Base-by-base conservation (phyloP, 768 basidiomycete genomes). In the Auriscalpium microsporum region DNA sequence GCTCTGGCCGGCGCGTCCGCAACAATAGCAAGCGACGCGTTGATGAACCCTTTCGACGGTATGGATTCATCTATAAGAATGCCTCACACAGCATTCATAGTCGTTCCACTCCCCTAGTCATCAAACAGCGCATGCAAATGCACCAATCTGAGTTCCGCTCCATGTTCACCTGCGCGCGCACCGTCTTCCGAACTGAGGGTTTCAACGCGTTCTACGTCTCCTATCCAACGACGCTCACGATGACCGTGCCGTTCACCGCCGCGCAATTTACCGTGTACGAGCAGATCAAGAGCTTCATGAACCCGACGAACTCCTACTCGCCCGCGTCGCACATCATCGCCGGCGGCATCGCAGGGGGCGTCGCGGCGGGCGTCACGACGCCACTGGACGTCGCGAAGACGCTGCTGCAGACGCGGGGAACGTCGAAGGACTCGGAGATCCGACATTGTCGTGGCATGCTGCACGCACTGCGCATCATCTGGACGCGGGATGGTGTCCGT, bases 21-120 rank as follows among this genome's bases (percentile, higher is more conserved):
- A 0, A 97, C 96, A 10, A 89, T 94, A 60, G 89, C 94, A 3
- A 89, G 87, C 56, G 96, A 99, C 73, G 96, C 96, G 2, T 75
- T 98, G 53, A 99, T 99, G 96, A 99, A 98, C 70, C 96, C 96
- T 2, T 99, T 99, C 66, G 96, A 99, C 73, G 95, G 95, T 96
- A 69, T 67, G 83, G 70, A 11, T 51, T 10, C 21, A 28, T 55
- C 44, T 47, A 21, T 50, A 44, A n/a, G 11, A 11, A 52, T 10
- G 38, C 46, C 46, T 46, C 35, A 35, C 44, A 55, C 53, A 49
- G 47, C 44, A 38, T 40, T 42, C 36, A 48, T 54, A 50, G 49
- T 56, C 59, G 58, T 53, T 58, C 52, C 61, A 54, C 23, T 28
- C 36, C n/a, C 60, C 50, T 69, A 97, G 95, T 99, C 64, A 91